Evolutionary conservation across 345 rosid genomes (phyloP).

Genomic region (Adansonia digitata): DNA sequence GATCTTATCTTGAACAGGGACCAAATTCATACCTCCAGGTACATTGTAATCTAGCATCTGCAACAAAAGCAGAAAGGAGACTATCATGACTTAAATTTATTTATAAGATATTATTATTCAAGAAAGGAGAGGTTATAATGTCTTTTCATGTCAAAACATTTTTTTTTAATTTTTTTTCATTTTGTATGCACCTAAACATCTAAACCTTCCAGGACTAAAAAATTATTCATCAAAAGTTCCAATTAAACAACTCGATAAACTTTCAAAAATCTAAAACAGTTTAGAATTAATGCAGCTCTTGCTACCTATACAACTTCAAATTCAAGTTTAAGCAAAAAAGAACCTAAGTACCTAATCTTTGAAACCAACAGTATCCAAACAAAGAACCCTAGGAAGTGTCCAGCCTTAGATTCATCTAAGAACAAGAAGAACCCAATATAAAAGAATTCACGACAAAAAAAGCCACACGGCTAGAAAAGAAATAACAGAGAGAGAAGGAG

Average conservation of each 20-base stretch:
- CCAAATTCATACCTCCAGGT: conserved; percentile 62
- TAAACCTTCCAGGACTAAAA: neutral
- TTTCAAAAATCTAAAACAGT: neutral
- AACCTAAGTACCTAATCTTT: neutral
- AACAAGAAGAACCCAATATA: neutral
- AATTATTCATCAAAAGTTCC: neutral
- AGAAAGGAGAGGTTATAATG: conserved; percentile 6
- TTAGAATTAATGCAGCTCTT: neutral
- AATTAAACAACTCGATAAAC: neutral
- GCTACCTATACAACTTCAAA: neutral
- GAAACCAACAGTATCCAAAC: neutral
- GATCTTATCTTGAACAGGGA: neutral
- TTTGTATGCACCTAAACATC: neutral
- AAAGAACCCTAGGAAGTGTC: neutral
- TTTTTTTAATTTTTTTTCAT: neutral
- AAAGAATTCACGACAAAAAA: neutral
- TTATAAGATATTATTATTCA: neutral
- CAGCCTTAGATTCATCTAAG: neutral
- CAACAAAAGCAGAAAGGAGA: conserved; percentile 6
- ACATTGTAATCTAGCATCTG: conserved; percentile 96
- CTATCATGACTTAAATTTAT: neutral
- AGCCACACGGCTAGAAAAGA: neutral
- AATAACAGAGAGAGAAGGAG: neutral
- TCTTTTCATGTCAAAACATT: neutral
- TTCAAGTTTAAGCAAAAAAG: neutral